Percentiles rank a stretch among this genome's conserved stretches.
Conservation (phyloP, 148 eudicot species). For the Cornus suecica region DNA sequence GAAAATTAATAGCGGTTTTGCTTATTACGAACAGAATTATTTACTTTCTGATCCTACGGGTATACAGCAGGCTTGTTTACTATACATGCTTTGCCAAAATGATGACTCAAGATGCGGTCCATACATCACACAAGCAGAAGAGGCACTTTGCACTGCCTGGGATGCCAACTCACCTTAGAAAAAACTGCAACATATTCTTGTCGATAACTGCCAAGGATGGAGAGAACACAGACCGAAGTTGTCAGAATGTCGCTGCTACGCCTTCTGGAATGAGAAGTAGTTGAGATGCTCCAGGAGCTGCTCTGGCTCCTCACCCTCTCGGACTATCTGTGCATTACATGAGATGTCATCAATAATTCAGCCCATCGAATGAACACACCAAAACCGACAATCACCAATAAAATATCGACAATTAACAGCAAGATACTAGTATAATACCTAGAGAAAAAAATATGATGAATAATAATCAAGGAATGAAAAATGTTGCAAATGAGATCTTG, state of each 20-base stretch:
- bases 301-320: slow-evolving; percentile 23
- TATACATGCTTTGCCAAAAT: slow-evolving; percentile 11
- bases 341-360: not conserved
- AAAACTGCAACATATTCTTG: slow-evolving; percentile 4
- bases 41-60: slow-evolving; percentile 14
- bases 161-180: slow-evolving; percentile 14
- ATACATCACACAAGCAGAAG: slow-evolving; percentile 24
- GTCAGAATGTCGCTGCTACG: not conserved
- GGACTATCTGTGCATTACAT: slow-evolving; percentile 10
- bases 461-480: not conserved
- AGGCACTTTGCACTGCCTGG: slow-evolving; percentile 10
- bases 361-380: not conserved
- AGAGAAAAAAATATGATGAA: not conserved
- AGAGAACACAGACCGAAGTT: not conserved
- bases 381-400: not conserved
- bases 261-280: slow-evolving; percentile 6
- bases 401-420: not conserved
- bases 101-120: not conserved
- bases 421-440: no score
- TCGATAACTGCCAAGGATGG: not conserved
- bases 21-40: slow-evolving; percentile 16
- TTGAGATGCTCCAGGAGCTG: slow-evolving; percentile 12
- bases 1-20: not conserved
- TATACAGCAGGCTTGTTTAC: slow-evolving; percentile 9
- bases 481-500: no score